Conservation (phyloP, 257 asterid species). For the Osmanthus fragrans region DNA sequence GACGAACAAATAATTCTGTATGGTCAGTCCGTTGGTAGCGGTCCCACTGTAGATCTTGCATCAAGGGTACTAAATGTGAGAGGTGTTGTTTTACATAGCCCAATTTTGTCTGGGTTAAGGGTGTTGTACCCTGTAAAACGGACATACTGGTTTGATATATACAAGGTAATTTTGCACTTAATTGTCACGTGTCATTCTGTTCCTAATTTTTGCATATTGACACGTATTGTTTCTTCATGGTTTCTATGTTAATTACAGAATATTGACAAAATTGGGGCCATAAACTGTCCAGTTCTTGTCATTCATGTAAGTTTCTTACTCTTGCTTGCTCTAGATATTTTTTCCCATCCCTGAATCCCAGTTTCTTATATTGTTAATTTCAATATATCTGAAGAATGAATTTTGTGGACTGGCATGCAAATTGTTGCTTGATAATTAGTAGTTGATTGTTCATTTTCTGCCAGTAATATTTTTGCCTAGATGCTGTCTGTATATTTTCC, state of each 20-base stretch:
- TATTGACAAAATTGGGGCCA: conserved; percentile 83
- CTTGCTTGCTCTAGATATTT: not conserved
- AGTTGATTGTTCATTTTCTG: not conserved
- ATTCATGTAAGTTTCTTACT: conserved; percentile 78
- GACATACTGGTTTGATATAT: conserved; percentile 96
- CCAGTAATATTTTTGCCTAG: not conserved
- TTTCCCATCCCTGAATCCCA: not conserved
- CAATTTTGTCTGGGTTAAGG: conserved; percentile 92
- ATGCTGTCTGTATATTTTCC: not conserved
- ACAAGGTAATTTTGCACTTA: conserved; percentile 61
- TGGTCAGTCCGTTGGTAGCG: conserved; percentile 99
- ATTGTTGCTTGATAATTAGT: not conserved
- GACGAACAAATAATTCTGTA: conserved; percentile 89
- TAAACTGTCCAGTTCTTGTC: conserved; percentile 90
- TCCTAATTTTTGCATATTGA: conserved; percentile 18
- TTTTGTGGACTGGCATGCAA: not conserved
- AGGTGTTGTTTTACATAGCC: conserved; percentile 96
- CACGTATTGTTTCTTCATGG: conserved; percentile 14
- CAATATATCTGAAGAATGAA: not conserved
- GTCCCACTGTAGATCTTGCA: conserved; percentile 96
- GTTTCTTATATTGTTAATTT: conserved; percentile 4
- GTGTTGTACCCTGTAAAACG: conserved; percentile 94
- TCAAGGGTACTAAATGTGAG: conserved; percentile 82
- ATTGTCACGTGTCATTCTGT: conserved; percentile 14
- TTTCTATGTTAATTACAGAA: conserved; percentile 64